Evolutionary conservation across 495 filamentous ascomycete genomes (phyloP).

Genomic region (Aspergillus taichungensis): DNA sequence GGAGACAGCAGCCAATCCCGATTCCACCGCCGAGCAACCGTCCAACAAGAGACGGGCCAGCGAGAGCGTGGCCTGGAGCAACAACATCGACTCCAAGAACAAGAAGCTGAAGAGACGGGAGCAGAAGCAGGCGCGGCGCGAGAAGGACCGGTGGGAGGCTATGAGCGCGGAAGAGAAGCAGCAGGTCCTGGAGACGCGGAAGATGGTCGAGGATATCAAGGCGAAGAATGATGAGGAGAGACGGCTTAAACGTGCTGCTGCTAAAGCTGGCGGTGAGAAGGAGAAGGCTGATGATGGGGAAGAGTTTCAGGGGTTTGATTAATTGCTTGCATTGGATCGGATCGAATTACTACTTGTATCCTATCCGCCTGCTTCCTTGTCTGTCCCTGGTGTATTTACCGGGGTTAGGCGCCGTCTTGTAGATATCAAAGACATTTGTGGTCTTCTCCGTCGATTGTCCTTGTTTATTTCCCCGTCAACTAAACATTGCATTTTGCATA

Average conservation of each 20-base stretch:
- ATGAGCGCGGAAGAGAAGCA: constrained; percentile 68
- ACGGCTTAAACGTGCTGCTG: constrained; percentile 11
- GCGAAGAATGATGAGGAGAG: constrained; percentile 40
- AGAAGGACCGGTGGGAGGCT: constrained; percentile 55
- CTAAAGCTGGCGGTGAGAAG: constrained; percentile 10
- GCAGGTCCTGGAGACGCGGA: constrained; percentile 60
- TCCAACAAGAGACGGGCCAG: constrained; percentile 31
- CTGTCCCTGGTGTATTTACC: no score
- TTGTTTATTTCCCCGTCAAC: no score
- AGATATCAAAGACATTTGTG: no score
- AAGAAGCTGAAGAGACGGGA: constrained; percentile 58
- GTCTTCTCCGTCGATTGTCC: no score
- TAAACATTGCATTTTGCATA: no score
- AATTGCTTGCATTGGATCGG: no score
- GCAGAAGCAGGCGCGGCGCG: constrained; percentile 62
- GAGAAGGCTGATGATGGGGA: constrained; percentile 16
- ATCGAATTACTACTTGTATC: not conserved
- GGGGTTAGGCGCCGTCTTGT: no score
- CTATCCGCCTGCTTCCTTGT: not conserved
- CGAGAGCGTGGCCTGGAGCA: constrained; percentile 70
- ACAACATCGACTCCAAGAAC: constrained; percentile 64
- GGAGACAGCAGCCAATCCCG: constrained; percentile 8
- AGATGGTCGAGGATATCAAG: constrained; percentile 64
- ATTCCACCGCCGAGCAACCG: constrained; percentile 13
- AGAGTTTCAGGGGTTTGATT: constrained; percentile 40